Base-by-base conservation (phyloP, 1,284 basidiomycete species). In the Schizophyllum commune region DNA sequence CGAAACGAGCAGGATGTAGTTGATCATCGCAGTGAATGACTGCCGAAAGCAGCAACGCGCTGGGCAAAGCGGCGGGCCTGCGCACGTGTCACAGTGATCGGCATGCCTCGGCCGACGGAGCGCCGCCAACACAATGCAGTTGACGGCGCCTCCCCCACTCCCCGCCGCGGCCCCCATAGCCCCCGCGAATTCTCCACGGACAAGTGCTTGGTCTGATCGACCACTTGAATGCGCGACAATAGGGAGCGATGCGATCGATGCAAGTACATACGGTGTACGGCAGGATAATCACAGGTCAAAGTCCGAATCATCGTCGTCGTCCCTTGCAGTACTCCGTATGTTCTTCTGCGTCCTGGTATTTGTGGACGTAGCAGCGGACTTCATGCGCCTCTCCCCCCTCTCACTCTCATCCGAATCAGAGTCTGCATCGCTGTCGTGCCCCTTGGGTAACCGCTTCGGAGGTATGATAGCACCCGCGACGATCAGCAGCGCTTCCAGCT, bases 1-100 rank as follows among this genome's bases (percentile, higher is more conserved):
- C 56, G 94, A 96, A 51, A 98, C 90, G 58, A 98, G 90, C 56
- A 98, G 82, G 68, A 95, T 84, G 80, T 94, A 94, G 77, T 88
- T 88, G 73, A 92, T 89, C 89, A 91, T 91, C 19, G 62, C 11
- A 34, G 32, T 22, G 20, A 56, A 55, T 27, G 53, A 21, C 53
- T 55, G 19, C 39, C 39, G 39, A 47, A 47, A 47, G 53, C 53
- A 55, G 53, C 19, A 55, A 55, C 53, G 53, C 19, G 53, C 27
- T 20, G 53, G 53, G 53, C 53, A 55, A 27, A 20, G 53, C 53
- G 27, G 19, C 53, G 15, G 11, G 9, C 19, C 3, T 19, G 53
- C 9, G 19, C 53, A 47, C 39, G 39, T 47, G 39, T 17, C 39
- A 47, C 9, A 11, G 13, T 47, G 13, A 17, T 11, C 39, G 17